These are phyloP conservation scores for Kazachstania taianensis DNA, from an alignment of 805 yeast species.

Conservation along the genomic window DNA sequence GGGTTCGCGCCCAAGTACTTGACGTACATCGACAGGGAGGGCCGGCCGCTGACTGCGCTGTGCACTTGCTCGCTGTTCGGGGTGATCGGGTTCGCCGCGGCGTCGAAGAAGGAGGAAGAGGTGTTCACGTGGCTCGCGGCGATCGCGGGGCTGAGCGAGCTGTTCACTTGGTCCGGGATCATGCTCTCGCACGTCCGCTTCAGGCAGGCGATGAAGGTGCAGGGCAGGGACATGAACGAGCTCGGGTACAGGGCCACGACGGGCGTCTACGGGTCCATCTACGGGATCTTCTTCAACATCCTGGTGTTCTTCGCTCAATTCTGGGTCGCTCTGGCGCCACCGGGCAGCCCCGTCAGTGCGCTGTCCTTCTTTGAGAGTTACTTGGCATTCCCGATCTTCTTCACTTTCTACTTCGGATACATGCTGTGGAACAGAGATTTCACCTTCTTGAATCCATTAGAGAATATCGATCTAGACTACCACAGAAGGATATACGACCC, in stretches of 20 bases:
- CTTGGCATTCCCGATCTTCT: constrained; percentile 40
- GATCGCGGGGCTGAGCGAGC: constrained; percentile 48
- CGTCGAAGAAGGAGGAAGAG: constrained; percentile 39
- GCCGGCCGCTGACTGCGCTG: constrained; percentile 51
- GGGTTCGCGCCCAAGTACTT: constrained; percentile 55
- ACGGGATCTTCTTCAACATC: constrained; percentile 39
- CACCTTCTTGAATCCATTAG: constrained; percentile 27
- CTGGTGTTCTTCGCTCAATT: constrained; percentile 48
- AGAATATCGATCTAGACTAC: constrained; percentile 35
- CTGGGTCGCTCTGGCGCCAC: constrained; percentile 55
- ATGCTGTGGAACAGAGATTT: constrained; percentile 37
- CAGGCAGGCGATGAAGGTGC: constrained; percentile 42
- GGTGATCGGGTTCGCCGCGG: constrained; percentile 52
- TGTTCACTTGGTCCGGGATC: constrained; percentile 52
- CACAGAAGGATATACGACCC: constrained; percentile 35
- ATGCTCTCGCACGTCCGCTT: constrained; percentile 44
- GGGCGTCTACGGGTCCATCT: constrained; percentile 41
- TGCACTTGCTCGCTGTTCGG: constrained; percentile 43
- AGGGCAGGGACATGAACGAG: constrained; percentile 38
- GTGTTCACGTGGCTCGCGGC: constrained; percentile 56
- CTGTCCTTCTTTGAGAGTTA: constrained; percentile 43
- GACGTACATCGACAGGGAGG: constrained; percentile 45
- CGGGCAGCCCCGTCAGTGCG: constrained; percentile 31
- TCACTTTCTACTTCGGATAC: constrained; percentile 38
- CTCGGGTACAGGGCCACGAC: constrained; percentile 40